phyloP scores from a whole-genome alignment of 1,284 basidiomycete genomes.

The Pholiota adiposa region DNA sequence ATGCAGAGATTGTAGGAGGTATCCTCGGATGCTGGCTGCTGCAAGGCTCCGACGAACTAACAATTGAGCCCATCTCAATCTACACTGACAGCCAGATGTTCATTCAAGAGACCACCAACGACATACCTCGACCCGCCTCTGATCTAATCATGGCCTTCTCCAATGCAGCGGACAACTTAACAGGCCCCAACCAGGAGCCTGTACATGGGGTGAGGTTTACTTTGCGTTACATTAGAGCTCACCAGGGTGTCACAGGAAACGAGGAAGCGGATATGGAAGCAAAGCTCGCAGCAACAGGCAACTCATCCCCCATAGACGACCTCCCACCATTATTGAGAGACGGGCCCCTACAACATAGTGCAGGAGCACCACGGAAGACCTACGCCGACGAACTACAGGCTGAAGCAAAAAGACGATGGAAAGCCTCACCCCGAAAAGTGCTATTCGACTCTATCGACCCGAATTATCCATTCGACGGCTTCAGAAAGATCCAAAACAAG shows the following conservation, averaged over 20 bases:
- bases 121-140: too few relatives aligned
- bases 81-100: conserved; percentile 23
- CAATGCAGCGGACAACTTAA: too few relatives aligned
- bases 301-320: neutral
- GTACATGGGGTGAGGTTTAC: neutral
- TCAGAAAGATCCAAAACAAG: neutral
- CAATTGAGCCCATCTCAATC: neutral
- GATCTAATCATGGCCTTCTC: too few relatives aligned
- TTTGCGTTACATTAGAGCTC: neutral
- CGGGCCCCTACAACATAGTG: too few relatives aligned
- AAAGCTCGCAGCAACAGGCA: conserved; percentile 1
- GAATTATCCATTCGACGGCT: neutral
- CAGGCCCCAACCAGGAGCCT: neutral
- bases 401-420: neutral
- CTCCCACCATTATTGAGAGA: neutral
- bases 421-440: neutral
- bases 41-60: neutral
- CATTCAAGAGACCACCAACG: conserved; percentile 3
- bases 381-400: too few relatives aligned
- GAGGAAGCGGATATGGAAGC: conserved; percentile 10
- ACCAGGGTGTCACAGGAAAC: conserved; percentile 8
- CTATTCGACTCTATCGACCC: neutral
- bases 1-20: conserved; percentile 23
- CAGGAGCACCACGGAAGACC: too few relatives aligned
- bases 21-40: conserved; percentile 20